Base-by-base conservation (phyloP, 169 alveolate species). In the Plasmodium inui region DNA sequence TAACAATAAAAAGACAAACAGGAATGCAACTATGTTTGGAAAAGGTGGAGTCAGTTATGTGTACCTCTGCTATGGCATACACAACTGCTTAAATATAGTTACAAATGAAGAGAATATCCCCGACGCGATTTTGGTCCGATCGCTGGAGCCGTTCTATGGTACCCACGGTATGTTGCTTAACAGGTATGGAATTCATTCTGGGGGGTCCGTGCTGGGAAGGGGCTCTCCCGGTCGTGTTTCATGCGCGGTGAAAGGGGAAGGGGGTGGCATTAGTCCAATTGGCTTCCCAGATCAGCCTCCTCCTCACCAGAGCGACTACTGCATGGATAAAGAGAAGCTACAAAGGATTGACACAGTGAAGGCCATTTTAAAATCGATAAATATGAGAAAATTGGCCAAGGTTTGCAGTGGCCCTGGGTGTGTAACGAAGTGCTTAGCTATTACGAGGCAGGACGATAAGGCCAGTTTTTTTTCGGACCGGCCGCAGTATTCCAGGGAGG, bases 341-440 rank as follows among this genome's bases (percentile, higher is more conserved):
- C 74, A 41, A 79, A 67, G 30, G 6, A 61, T 88, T 39, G 83
- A 88, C 22, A 8, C 57, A 76, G 41, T 88, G 14, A 12, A 55
- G 28, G 22, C 41, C 6, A 61, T 72, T 17, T 79, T 79, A 28
- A 88, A 79, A 76, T 41, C 34, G 28, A 41, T 79, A 88, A 88
- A 76, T 57, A 83, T 57, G 30, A 93, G 46, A 41, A 78, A 93
- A 78, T 37, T 82, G 22, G 71, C 7, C 30, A 93, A 85, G 34
- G 30, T 88, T 30, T 53, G 95, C 30, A 84, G 94, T 79, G 96
- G 96, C 30, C 96, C 96, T 44, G 96, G 96, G 5, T 81, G 94
- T 80, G 95, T 94, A 83, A 94, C 96, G 8, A 82, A 94, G 22
- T 67, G 95, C 46, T 39, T 92, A 44, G 96, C 32, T 26, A 83